A percentile compares a stretch with the other conserved stretches of the same genome.
Conservation (phyloP, 2,329 filamentous ascomycete species). For the Pyricularia pennisetigena region DNA sequence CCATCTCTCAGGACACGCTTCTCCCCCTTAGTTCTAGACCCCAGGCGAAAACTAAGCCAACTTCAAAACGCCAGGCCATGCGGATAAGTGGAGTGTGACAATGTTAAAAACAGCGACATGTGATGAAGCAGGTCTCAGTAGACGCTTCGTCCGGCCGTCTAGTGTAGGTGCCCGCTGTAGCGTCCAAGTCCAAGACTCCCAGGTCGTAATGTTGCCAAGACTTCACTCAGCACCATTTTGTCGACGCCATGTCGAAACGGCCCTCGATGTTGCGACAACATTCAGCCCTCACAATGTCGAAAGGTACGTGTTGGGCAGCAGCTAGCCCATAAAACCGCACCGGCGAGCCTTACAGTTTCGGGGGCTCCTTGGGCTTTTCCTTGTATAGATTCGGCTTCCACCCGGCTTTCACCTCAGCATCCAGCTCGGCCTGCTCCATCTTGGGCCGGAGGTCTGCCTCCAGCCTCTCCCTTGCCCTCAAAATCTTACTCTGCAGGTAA, state of each 20-base stretch:
- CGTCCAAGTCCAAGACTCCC: not conserved
- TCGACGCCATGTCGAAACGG: not conserved
- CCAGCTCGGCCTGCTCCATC: conserved; percentile 59
- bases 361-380: conserved; percentile 44
- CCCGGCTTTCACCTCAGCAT: conserved; percentile 72
- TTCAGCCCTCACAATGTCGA: not conserved
- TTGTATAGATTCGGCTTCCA: conserved; percentile 96
- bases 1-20: not conserved
- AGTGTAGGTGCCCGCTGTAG: not conserved
- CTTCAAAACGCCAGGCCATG: not conserved
- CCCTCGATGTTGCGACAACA: not conserved
- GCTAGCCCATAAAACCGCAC: not conserved
- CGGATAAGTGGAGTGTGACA: not conserved
- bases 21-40: conserved; percentile 8
- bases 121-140: not conserved
- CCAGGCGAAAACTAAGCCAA: conserved; percentile 16
- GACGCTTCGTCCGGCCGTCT: not conserved
- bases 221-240: not conserved
- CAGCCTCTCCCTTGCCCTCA: conserved; percentile 84
- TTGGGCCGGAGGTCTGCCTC: conserved; percentile 74
- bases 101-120: not conserved
- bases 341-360: not conserved
- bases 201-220: not conserved
- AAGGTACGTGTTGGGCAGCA: not conserved
- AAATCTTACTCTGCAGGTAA: conserved; percentile 94